Percentiles rank a stretch among this genome's conserved stretches.
These are phyloP conservation scores for Aspergillus awamori DNA, from an alignment of 2,329 filamentous ascomycete species.

Conservation along the genomic window DNA sequence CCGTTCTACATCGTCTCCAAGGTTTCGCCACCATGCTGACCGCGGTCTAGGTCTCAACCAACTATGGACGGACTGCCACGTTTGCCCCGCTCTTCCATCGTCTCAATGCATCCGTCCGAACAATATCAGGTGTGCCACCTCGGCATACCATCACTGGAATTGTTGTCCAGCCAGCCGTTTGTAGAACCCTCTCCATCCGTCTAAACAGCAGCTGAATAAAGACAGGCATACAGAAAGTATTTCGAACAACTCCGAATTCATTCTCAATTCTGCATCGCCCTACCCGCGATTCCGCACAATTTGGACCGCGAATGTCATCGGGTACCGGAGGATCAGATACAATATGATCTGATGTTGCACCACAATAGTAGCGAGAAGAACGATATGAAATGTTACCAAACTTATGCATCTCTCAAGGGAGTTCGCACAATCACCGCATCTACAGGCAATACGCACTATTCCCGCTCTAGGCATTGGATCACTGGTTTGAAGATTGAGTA, in stretches of 20 bases:
- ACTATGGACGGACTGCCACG: conserved; percentile 10
- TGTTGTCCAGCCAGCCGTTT: conserved; percentile 1
- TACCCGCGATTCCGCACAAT: neutral
- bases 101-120: neutral
- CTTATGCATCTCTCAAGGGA: conserved; percentile 13
- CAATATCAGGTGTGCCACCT: conserved; percentile 5
- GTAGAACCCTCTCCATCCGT: neutral
- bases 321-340: conserved; percentile 9
- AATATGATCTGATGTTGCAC: conserved; percentile 16
- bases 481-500: conserved; percentile 15
- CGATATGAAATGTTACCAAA: conserved; percentile 11
- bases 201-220: neutral
- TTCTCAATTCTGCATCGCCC: conserved; percentile 9
- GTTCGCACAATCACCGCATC: conserved; percentile 15
- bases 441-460: conserved; percentile 7
- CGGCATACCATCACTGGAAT: conserved; percentile 11
- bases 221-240: neutral
- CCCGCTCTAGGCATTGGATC: conserved; percentile 4
- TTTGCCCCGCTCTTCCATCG: conserved; percentile 11
- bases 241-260: conserved; percentile 10
- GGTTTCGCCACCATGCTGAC: conserved; percentile 6
- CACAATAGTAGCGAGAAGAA: neutral
- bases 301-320: conserved; percentile 8
- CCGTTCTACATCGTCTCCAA: neutral
- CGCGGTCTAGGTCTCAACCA: conserved; percentile 12